These are phyloP conservation scores for Fusarium paranaense DNA, from an alignment of 2,329 filamentous ascomycete genomes.

Conservation along the genomic window DNA sequence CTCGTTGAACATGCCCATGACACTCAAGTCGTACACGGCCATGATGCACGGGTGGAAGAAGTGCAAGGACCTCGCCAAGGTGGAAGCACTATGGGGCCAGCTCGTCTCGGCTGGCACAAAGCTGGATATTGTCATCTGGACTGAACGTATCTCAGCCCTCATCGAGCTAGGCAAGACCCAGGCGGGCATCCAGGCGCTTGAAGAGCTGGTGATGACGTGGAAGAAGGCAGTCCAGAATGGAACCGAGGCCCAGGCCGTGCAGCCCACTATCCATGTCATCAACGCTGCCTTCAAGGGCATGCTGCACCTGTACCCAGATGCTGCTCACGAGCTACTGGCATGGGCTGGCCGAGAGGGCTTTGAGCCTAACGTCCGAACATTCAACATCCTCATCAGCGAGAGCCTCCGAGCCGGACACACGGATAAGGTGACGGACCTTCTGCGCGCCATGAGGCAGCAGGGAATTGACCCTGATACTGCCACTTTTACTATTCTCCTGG, in stretches of 20 bases:
- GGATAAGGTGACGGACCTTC: conserved; percentile 62
- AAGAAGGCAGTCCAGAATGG: conserved; percentile 50
- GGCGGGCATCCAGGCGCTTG: conserved; percentile 71
- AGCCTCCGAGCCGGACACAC: conserved; percentile 63
- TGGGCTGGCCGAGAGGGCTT: conserved; percentile 70
- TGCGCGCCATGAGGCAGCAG: conserved; percentile 68
- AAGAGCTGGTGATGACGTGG: conserved; percentile 75
- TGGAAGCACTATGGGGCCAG: conserved; percentile 75
- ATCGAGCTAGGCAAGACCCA: conserved; percentile 66
- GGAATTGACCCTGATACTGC: conserved; percentile 70
- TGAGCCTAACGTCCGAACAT: conserved; percentile 68
- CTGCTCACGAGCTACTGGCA: conserved; percentile 65
- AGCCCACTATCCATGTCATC: conserved; percentile 73
- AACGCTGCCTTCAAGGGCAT: conserved; percentile 78
- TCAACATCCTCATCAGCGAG: conserved; percentile 76
- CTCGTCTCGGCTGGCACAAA: conserved; percentile 67
- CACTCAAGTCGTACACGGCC: conserved; percentile 74
- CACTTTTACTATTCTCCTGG: conserved; percentile 80
- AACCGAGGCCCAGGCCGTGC: conserved; percentile 53
- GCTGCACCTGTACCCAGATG: conserved; percentile 60
- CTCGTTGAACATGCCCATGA: conserved; percentile 65
- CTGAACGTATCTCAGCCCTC: conserved; percentile 74
- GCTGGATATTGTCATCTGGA: conserved; percentile 77
- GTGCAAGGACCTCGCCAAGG: conserved; percentile 66
- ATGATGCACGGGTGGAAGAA: conserved; percentile 79